phyloP scores from a whole-genome alignment of 2,329 filamentous ascomycete genomes.

The Colletotrichum tanaceti region DNA sequence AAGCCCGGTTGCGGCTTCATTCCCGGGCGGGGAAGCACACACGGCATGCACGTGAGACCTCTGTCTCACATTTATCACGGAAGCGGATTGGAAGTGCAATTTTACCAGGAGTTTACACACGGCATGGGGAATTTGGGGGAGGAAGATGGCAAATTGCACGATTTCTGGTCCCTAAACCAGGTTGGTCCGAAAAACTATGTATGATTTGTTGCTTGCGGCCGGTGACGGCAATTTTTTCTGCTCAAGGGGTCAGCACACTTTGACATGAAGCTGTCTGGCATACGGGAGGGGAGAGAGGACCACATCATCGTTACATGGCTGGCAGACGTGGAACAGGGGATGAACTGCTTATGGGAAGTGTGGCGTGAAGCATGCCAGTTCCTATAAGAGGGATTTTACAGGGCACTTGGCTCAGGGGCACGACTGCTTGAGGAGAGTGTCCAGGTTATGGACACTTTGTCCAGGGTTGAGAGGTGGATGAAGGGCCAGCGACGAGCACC shows the following conservation, averaged over 20 bases:
- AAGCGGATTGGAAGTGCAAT: conserved; percentile 35
- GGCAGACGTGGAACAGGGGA: conserved; percentile 1
- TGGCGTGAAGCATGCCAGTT: conserved; percentile 6
- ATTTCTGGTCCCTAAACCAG: conserved; percentile 22
- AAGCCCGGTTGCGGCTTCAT: conserved; percentile 29
- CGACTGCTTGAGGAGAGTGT: conserved; percentile 6
- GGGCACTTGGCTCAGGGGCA: conserved; percentile 23
- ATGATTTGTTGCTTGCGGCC: conserved; percentile 29
- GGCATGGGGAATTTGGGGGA: conserved; percentile 19
- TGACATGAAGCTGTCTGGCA: conserved; percentile 26
- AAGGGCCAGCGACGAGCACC: conserved; percentile 25
- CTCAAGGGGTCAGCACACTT: conserved; percentile 13
- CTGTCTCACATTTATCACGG: conserved; percentile 33
- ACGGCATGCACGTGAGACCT: conserved; percentile 32
- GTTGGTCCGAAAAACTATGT: conserved; percentile 28
- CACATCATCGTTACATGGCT: conserved; percentile 19
- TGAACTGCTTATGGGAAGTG: conserved; percentile 2
- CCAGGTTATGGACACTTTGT: conserved; percentile 7
- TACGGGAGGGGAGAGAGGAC: conserved; percentile 7
- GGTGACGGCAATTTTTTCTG: conserved; percentile 9
- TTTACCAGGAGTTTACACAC: conserved; percentile 30
- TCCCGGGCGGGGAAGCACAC: conserved; percentile 14
- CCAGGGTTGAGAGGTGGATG: conserved; percentile 20
- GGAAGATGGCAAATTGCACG: conserved; percentile 34
- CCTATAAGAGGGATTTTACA: neutral